Evolutionary conservation across 1,139 yeast genomes (phyloP), one percentile per base, ranked within the genome.

Genomic region (Suhomyces bribrorum): DNA sequence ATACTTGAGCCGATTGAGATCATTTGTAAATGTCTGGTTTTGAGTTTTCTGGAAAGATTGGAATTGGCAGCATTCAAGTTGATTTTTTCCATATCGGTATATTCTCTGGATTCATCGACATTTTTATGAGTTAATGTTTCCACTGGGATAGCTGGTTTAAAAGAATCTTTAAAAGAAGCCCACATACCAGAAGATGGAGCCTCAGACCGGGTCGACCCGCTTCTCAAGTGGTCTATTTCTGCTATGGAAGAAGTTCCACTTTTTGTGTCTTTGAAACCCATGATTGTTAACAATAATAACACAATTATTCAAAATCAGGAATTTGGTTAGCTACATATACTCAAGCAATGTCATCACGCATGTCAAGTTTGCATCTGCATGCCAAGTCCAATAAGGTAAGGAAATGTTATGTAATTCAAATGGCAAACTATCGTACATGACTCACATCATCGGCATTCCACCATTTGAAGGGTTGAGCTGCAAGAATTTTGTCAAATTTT

Each of bases 1-100:
- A 81, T 75, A 41, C 81, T 71, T 30, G 85, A 83, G 34, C 86
- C 86, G 37, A 81, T 70, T 28, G 85, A 81, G 44, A 81, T 78
- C 75, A 81, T 71, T 54, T 79, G 83, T 34, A 81, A 61, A 48
- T 79, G 86, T 38, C 83, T 66, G 54, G 65, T 48, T 40, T 62
- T 64, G 40, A 67, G 57, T 24, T 56, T 57, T 46, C 73, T 53
- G 20, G 64, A 56, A 34, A 70, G 60, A 34, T 64, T 69, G 23
- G 75, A 64, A 44, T 66, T 64, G 18, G 74, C 69, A 1, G 74
- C 56, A 27, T 58, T 63, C 15, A 59, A 38, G 36, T 67, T 67
- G 34, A 69, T 69, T 39, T 51, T 61, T 44, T 68, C 70, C 31
- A 67, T 50, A 27, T 64, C 69, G 4, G 66, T 61, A 28, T 67